A percentile compares a stretch with the other conserved stretches of the same genome.
Conservation (phyloP, 768 basidiomycete genomes). For the Grammothele lineata region DNA sequence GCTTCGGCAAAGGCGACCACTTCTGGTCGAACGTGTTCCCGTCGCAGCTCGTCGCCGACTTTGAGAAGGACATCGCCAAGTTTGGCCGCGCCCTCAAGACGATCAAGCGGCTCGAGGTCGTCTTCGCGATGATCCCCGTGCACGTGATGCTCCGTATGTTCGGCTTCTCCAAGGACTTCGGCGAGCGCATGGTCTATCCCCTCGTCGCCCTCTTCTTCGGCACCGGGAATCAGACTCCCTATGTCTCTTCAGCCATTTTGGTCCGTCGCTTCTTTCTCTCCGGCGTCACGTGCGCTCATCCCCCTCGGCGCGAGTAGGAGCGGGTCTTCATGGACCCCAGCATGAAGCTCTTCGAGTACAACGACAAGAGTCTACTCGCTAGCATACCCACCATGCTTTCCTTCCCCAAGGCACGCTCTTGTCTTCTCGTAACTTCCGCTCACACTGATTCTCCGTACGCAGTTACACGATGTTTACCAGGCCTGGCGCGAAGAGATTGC, state of each 20-base stretch:
- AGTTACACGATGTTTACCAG: constrained; percentile 28
- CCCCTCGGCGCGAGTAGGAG: constrained; percentile 16
- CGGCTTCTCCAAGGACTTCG: constrained; percentile 32
- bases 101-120: constrained; percentile 29
- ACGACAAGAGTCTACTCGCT: constrained; percentile 28
- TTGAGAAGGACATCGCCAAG: constrained; percentile 28
- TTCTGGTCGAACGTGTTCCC: constrained; percentile 40
- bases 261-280: no score
- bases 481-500: constrained; percentile 26
- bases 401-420: constrained; percentile 30
- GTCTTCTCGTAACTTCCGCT: not conserved
- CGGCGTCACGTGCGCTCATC: no score
- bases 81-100: constrained; percentile 29
- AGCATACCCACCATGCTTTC: constrained; percentile 34
- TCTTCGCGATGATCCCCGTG: constrained; percentile 31
- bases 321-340: constrained; percentile 33
- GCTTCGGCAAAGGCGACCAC: constrained; percentile 31
- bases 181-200: constrained; percentile 34
- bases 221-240: constrained; percentile 36
- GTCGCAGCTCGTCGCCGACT: constrained; percentile 25
- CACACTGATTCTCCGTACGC: not conserved
- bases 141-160: constrained; percentile 32
- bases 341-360: constrained; percentile 33
- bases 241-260: constrained; percentile 31
- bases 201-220: constrained; percentile 33